Evolutionary conservation across 345 rosid genomes (phyloP).

Genomic region (Aegle marmelos): DNA sequence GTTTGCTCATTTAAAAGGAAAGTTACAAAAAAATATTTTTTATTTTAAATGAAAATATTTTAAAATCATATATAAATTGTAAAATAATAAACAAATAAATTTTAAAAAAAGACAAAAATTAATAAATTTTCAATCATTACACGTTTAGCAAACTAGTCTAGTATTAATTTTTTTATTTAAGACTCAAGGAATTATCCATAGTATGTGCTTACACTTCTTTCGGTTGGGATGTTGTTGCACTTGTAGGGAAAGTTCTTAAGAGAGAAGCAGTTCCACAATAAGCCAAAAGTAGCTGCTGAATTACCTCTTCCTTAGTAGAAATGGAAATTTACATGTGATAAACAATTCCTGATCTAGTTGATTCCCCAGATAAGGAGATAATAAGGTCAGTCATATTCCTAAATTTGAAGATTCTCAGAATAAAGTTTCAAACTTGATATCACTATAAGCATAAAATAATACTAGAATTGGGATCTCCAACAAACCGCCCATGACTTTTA

Average conservation of each 20-base stretch:
- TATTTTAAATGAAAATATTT: no score
- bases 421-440: background rate
- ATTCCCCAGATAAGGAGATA: conserved; percentile 7
- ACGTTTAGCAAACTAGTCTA: no score
- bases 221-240: background rate
- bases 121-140: no score
- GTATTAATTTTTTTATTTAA: no score
- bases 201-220: no score
- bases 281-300: background rate
- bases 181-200: no score
- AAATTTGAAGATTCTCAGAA: conserved; percentile 9
- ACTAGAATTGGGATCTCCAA: background rate
- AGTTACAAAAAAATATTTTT: no score
- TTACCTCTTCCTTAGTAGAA: background rate
- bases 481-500: background rate
- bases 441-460: background rate
- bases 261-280: background rate
- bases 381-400: background rate
- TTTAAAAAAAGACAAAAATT: no score
- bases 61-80: no score
- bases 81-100: no score
- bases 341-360: conserved; percentile 7
- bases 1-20: no score
- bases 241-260: no score
- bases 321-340: background rate